These are phyloP conservation scores for Hypoxylon intermedium DNA, from an alignment of 495 filamentous ascomycete species.

Conservation along the genomic window DNA sequence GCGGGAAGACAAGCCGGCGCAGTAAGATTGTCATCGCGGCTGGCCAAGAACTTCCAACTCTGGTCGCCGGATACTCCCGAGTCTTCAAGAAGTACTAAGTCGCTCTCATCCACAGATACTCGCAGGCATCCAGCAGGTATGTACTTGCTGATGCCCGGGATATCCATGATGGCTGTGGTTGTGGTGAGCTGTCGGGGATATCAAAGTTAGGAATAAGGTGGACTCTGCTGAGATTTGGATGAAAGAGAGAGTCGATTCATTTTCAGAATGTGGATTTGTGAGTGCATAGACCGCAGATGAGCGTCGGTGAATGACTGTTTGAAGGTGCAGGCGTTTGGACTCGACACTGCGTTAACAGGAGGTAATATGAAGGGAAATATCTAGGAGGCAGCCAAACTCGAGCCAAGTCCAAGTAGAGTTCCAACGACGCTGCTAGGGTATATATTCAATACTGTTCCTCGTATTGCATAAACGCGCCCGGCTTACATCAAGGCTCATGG, in stretches of 20 bases:
- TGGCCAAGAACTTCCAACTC: conserved; percentile 39
- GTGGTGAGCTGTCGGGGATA: background rate
- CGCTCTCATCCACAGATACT: conserved; percentile 19
- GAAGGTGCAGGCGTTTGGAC: no score
- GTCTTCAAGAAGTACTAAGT: background rate
- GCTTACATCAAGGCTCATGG: no score
- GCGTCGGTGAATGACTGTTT: background rate
- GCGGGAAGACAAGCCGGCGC: conserved; percentile 19
- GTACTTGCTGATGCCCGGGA: conserved; percentile 30
- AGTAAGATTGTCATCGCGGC: conserved; percentile 12
- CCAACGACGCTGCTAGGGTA: background rate
- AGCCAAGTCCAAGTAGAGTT: background rate
- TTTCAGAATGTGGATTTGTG: background rate
- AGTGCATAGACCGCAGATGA: background rate
- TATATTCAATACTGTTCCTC: background rate
- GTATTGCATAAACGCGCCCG: background rate
- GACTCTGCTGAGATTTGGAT: background rate
- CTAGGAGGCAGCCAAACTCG: background rate
- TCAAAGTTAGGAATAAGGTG: background rate
- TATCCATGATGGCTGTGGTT: conserved; percentile 16
- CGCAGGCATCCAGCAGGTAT: conserved; percentile 49
- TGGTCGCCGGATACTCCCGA: conserved; percentile 8
- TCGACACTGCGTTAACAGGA: no score
- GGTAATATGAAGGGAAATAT: no score
- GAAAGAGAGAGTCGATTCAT: background rate